Percentiles rank a stretch among this genome's conserved stretches.
Conservation (phyloP, 2,329 filamentous ascomycete genomes). For the Xylaria sp. region DNA sequence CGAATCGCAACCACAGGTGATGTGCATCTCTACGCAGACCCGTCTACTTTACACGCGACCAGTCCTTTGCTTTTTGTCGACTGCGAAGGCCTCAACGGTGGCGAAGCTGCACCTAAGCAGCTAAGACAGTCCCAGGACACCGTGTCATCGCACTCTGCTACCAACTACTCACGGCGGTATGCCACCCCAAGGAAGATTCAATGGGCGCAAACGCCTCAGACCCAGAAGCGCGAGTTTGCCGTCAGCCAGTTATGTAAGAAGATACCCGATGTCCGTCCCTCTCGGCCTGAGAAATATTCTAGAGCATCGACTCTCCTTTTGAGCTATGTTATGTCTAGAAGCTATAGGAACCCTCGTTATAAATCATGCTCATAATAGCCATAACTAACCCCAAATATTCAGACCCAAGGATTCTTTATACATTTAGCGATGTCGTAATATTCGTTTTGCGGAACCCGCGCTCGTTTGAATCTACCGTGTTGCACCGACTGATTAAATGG, state of each 20-base stretch:
- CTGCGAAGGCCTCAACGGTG: constrained; percentile 58
- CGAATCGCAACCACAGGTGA: constrained; percentile 55
- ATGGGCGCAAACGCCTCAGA: constrained; percentile 45
- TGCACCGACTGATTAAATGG: constrained; percentile 54
- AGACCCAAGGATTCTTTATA: constrained; percentile 53
- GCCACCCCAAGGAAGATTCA: constrained; percentile 35
- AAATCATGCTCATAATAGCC: no score
- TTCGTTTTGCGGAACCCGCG: constrained; percentile 50
- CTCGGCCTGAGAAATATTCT: no score
- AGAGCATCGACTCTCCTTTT: no score
- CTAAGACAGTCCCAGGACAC: constrained; percentile 33
- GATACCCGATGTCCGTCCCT: no score
- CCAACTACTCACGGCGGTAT: constrained; percentile 25
- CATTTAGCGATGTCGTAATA: constrained; percentile 52
- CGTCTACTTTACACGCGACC: constrained; percentile 45
- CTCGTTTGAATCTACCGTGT: constrained; percentile 48
- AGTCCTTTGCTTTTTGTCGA: constrained; percentile 56
- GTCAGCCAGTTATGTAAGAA: constrained; percentile 49
- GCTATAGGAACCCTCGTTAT: no score
- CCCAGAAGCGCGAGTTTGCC: constrained; percentile 45
- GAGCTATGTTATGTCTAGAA: no score
- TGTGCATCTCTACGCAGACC: constrained; percentile 59
- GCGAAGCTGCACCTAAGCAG: constrained; percentile 47
- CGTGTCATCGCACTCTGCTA: constrained; percentile 5
- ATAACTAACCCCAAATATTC: no score